Percentiles rank a stretch among this genome's conserved stretches.
phyloP scores from a whole-genome alignment of 768 basidiomycete species.

The Tylopilus rubrobrunneus region DNA sequence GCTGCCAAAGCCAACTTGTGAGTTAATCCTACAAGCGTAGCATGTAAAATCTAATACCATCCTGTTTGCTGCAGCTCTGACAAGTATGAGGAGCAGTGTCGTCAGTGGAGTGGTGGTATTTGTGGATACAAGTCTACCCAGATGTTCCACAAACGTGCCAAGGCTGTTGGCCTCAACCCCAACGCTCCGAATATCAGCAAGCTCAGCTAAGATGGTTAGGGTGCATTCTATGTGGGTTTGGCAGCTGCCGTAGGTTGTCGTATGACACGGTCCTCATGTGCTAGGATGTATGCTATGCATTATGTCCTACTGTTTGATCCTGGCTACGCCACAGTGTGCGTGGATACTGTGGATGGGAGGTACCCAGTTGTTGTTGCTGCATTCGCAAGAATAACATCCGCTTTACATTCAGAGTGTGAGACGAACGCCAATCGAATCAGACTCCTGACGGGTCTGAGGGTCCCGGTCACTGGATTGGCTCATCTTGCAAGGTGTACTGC shows the following conservation, averaged over 20 bases:
- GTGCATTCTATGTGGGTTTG: background rate
- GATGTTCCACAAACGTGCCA: conserved; percentile 92
- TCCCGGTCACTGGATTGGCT: too few species aligned
- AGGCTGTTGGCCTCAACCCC: conserved; percentile 74
- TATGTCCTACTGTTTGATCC: conserved; percentile 1
- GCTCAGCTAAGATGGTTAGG: conserved; percentile 46
- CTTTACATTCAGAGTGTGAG: too few species aligned
- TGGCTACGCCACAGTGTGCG: conserved; percentile 3
- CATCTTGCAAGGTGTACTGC: too few species aligned
- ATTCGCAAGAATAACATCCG: too few species aligned
- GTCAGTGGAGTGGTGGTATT: conserved; percentile 94
- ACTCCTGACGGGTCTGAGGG: too few species aligned
- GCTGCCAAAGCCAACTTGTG: conserved; percentile 98
- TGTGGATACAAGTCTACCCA: conserved; percentile 93
- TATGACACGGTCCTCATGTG: conserved; percentile 15
- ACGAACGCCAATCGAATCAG: too few species aligned
- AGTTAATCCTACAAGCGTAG: conserved; percentile 23
- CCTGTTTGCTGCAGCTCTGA: conserved; percentile 51
- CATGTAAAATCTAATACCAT: conserved; percentile 1
- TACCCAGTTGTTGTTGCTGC: too few species aligned
- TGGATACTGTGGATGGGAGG: background rate
- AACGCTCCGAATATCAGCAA: conserved; percentile 56
- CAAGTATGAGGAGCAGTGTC: conserved; percentile 89
- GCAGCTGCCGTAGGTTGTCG: conserved; percentile 5
- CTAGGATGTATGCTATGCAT: conserved; percentile 19